Evolutionary conservation across 352 stramenopile genomes (phyloP), one percentile per base, ranked within the genome.

Genomic region (Globisporangium yorkense): DNA sequence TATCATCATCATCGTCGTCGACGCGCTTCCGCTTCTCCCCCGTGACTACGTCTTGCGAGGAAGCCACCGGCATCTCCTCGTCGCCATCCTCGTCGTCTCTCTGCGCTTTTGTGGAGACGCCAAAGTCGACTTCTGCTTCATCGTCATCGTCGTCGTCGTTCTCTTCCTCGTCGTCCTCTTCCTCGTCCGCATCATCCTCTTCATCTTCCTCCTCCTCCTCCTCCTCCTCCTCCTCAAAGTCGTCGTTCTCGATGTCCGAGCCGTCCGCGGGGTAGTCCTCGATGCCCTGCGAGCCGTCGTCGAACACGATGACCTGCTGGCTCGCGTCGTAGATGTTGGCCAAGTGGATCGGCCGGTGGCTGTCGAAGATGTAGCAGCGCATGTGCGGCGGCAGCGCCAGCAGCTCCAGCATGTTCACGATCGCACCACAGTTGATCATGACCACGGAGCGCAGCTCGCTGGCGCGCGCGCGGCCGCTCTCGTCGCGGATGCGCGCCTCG

Each of bases 291-390:
- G 80, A 77, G 8, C 80, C 84, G 51, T 94, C 84, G 31, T 94
- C 84, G 65, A 94, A 92, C 31, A 94, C 73, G 2, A 92, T 76
- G 48, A 94, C 70, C 58, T 89, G 84, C 61, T 89, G 77, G 54
- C 77, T 71, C 24, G 75, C 61, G 44, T 94, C 78, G 73, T 99
- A 96, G 29, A 99, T 87, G 72, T 99, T 99, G 13, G 92, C 85
- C 61, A 99, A 83, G 74, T 99, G 96, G 48, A 98, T 89, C 9
- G 96, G 96, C 1, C 96, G 79, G 66, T 98, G 94, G 59, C 82
- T 96, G 76, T 99, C 96, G 49, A 98, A 80, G 8, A 99, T 88
- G 75, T 98, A 99, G 41, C 92, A 91, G 48, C 84, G 90, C 10
- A 92, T 69, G 39, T 74, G 56, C 13, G 63, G 53, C 21, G 81